Evolutionary conservation across 306 rosid genomes (phyloP), one percentile per base, ranked within the genome.

Genomic region (Cicer chorassanicum): DNA sequence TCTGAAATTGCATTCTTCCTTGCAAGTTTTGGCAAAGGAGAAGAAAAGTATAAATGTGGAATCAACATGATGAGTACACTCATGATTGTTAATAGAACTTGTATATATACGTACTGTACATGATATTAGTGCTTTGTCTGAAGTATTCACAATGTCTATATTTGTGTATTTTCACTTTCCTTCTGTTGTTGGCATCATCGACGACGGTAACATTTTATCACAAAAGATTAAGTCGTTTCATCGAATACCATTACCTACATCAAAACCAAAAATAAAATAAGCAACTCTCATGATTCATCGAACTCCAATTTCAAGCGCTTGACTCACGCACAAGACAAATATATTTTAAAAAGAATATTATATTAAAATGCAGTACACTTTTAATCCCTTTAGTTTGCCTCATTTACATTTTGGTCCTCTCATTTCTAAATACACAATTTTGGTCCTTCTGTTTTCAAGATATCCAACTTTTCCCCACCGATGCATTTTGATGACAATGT

Each of bases 171-270:
- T 65, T 83, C 45, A 69, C 49, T 79, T 78, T 78, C 65, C 80
- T 65, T 76, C 81, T 81, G 56, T 45, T 49, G 85, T 77, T 87
- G 83, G 89, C 85, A 80, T 85, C 92, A 68, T 91, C 93, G 63
- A 76, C 81, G 87, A 84, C 86, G 7, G 16, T 50, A 76, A 76
- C 79, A 75, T 49, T 56, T 68, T 8, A 65, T 73, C 86, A 67
- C 69, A 76, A 70, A 69, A 70, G 78, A 72, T 89, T 75, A 88
- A 10, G 92, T 75, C 82, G 97, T 84, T 88, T 93, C 98, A 87
- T 93, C 86, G 85, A 91, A 93, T 79, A 79, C 88, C 97, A 91
- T 91, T 86, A 84, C 91, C 98, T 91, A 74, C 50, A 81, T 34
- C 74, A 72, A 62, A 74, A 53, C 74, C 72, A 48, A 13, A 66